Evolutionary conservation across 2,329 filamentous ascomycete genomes (phyloP).

Genomic region (Fusarium tricinctum): DNA sequence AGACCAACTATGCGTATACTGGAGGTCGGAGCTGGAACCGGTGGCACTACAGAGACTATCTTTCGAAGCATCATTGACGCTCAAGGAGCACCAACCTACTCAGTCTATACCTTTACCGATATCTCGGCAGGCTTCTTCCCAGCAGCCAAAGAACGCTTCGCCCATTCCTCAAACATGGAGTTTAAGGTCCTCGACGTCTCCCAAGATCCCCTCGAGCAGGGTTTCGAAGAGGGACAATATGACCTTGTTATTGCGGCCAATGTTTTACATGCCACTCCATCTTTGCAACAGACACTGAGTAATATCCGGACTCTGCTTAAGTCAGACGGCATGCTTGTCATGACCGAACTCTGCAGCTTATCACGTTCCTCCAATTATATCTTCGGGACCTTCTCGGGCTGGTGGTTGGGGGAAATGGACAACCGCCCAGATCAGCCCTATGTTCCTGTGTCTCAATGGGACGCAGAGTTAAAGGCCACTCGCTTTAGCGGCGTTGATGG

Average conservation of each 20-base stretch:
- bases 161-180: slow-evolving; percentile 27
- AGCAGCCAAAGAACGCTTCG: slow-evolving; percentile 46
- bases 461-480: no score
- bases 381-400: no score
- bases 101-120: slow-evolving; percentile 53
- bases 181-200: slow-evolving; percentile 4
- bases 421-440: no score
- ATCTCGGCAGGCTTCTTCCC: slow-evolving; percentile 50
- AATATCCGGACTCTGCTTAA: slow-evolving; percentile 54
- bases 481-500: no score
- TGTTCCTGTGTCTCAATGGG: no score
- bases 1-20: no score
- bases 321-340: slow-evolving; percentile 43
- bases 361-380: slow-evolving; percentile 47
- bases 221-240: slow-evolving; percentile 1
- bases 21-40: no score
- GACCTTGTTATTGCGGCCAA: slow-evolving; percentile 16
- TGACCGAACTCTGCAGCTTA: neutral
- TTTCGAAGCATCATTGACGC: no score
- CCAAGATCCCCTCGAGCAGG: slow-evolving; percentile 7
- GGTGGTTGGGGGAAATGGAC: no score
- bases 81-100: slow-evolving; percentile 24
- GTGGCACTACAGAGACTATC: no score
- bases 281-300: slow-evolving; percentile 45
- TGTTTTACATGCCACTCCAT: slow-evolving; percentile 54